A percentile compares a stretch with the other conserved stretches of the same genome.
These are phyloP conservation scores for Candida mesenterica DNA, from an alignment of 1,139 yeast species.

Conservation along the genomic window DNA sequence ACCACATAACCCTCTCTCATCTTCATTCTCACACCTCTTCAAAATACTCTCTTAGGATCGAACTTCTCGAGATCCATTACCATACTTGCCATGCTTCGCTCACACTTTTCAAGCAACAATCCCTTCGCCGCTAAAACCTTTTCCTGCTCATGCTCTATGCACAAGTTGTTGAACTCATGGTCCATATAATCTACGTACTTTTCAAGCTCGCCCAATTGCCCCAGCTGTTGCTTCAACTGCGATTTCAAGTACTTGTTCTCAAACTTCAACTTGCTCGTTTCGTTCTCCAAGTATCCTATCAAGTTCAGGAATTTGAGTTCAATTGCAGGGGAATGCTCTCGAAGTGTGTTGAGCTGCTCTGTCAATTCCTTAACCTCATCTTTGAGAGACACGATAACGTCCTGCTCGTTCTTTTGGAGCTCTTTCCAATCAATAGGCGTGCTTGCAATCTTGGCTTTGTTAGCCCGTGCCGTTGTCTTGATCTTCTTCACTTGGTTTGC, in stretches of 20 bases:
- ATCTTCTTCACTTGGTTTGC: slow-evolving; percentile 75
- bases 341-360: slow-evolving; percentile 18
- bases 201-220: slow-evolving; percentile 26
- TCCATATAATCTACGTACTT: slow-evolving; percentile 31
- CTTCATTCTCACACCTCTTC: too few relatives aligned
- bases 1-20: too few relatives aligned
- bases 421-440: slow-evolving; percentile 35
- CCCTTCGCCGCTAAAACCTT: neutral
- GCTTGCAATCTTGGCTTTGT: slow-evolving; percentile 32
- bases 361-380: slow-evolving; percentile 33
- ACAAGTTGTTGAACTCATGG: slow-evolving; percentile 17
- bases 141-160: slow-evolving; percentile 4
- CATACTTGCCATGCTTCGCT: neutral
- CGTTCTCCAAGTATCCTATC: slow-evolving; percentile 33
- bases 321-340: slow-evolving; percentile 6
- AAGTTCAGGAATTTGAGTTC: slow-evolving; percentile 23
- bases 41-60: slow-evolving; percentile 1
- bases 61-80: neutral
- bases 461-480: slow-evolving; percentile 56
- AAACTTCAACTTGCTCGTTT: slow-evolving; percentile 28
- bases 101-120: neutral
- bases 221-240: slow-evolving; percentile 18
- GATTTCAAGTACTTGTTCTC: slow-evolving; percentile 33
- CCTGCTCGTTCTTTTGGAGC: slow-evolving; percentile 24
- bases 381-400: slow-evolving; percentile 30